Base-by-base conservation (phyloP, 495 filamentous ascomycete species). In the Penicillium atrosanguineum region DNA sequence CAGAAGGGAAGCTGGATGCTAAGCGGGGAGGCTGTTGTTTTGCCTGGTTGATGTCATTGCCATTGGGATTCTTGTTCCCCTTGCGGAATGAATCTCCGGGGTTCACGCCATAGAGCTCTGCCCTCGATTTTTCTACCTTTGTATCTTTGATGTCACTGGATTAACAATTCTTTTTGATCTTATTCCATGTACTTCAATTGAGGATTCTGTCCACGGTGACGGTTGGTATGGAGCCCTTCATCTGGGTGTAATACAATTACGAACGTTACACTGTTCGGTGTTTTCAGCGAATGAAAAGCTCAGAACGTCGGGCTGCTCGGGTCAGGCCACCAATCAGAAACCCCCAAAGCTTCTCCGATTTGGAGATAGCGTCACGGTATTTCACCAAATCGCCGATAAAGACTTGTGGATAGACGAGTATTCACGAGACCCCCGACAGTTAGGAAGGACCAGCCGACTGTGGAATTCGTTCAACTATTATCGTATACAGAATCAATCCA, bases 1-100 rank as follows among this genome's bases (percentile, higher is more conserved):
- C 26, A 48, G 49, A 66, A 64, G 55, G 63, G 64, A 64, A 67
- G 61, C 61, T 67, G 43, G 25, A 64, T 57, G 57, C 51, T 60
- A 49, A 46, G 50, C 50, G 60, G 57, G 53, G 54, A 44, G n/a
- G n/a, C 7, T 12, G 25, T 37, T 20, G 43, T 23, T 19, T 25
- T 15, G 25, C 31, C 29, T 20, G 36, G 49, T 56, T 64, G 64
- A 64, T 64, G 57, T 64, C 61, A 67, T 64, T 4, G 31, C n/a
- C n/a, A n/a, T n/a, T 11, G 12, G 14, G 7, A 31, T 34, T 34
- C 31, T 12, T 34, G 9, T 34, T 34, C 31, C 31, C 31, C 1
- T 14, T 14, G 31, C 31, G 31, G 31, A 14, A 8, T 4, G 11
- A 34, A 34, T 4, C 11, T 16, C 47, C 29, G 18, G 16, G 0